Evolutionary conservation across 2,329 filamentous ascomycete genomes (phyloP).

Genomic region (Colletotrichum lini): DNA sequence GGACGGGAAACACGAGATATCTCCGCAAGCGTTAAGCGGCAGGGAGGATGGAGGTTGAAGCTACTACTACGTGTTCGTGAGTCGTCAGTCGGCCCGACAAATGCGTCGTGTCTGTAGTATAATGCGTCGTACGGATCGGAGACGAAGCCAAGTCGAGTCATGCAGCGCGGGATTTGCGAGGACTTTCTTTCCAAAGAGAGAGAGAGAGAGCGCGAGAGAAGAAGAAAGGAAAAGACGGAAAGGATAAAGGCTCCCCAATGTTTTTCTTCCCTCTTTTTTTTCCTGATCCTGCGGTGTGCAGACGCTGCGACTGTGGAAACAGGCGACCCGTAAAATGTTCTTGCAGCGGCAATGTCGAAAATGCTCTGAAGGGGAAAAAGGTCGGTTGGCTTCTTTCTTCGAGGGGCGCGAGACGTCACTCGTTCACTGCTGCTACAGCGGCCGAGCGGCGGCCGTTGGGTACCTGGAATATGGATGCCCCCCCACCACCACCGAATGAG

Average conservation of each 20-base stretch:
- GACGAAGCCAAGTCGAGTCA: slow-evolving; percentile 14
- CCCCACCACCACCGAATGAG: slow-evolving; percentile 40
- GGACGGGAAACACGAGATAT: slow-evolving; percentile 1
- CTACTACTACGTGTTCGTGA: not conserved
- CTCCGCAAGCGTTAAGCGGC: slow-evolving; percentile 4
- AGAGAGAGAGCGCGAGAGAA: no score
- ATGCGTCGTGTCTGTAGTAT: not conserved
- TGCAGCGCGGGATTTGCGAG: not conserved
- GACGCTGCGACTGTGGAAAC: slow-evolving; percentile 14
- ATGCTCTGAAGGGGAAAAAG: slow-evolving; percentile 1
- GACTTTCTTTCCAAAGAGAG: not conserved
- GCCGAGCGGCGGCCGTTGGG: slow-evolving; percentile 25
- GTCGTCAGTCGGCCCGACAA: slow-evolving; percentile 13
- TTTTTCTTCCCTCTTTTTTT: not conserved
- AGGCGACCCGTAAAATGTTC: slow-evolving; percentile 34
- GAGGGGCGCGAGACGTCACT: slow-evolving; percentile 32
- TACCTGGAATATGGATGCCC: slow-evolving; percentile 24
- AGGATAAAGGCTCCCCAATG: not conserved
- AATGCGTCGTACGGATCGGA: not conserved
- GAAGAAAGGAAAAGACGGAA: not conserved
- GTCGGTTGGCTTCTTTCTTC: slow-evolving; percentile 4
- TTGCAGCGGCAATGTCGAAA: slow-evolving; percentile 30
- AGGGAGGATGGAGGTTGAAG: slow-evolving; percentile 12
- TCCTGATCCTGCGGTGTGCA: slow-evolving; percentile 22
- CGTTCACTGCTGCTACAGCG: slow-evolving; percentile 25